A percentile compares a stretch with the other conserved stretches of the same genome.
These are phyloP conservation scores for Colletotrichum falcatum DNA, from an alignment of 2,329 filamentous ascomycete species.

Conservation along the genomic window DNA sequence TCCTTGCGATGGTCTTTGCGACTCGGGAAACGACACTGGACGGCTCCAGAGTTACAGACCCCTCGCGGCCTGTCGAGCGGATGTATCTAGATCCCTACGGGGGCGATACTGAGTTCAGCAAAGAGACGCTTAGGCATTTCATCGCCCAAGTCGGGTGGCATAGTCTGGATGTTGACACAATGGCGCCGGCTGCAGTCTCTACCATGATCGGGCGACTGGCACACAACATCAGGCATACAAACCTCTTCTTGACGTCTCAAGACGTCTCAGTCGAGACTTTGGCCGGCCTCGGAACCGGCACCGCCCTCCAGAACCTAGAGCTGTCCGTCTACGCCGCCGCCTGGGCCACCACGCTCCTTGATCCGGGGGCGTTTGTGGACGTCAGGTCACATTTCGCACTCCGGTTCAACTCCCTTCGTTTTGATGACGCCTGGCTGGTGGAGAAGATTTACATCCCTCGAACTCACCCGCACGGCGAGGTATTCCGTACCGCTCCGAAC, in stretches of 20 bases:
- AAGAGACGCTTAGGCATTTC: slow-evolving; percentile 68
- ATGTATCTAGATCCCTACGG: slow-evolving; percentile 91
- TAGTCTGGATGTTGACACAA: slow-evolving; percentile 60
- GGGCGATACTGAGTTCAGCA: slow-evolving; percentile 73
- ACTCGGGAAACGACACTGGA: slow-evolving; percentile 71
- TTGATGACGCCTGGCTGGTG: slow-evolving; percentile 79
- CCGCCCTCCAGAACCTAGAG: slow-evolving; percentile 68
- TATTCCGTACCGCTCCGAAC: slow-evolving; percentile 28
- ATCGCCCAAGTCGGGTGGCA: slow-evolving; percentile 64
- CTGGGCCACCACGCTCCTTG: slow-evolving; percentile 75
- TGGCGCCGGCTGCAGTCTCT: slow-evolving; percentile 72
- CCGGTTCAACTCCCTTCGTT: slow-evolving; percentile 60
- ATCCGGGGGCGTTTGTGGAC: slow-evolving; percentile 37
- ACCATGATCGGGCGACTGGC: slow-evolving; percentile 81
- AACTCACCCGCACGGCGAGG: slow-evolving; percentile 25
- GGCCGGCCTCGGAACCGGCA: slow-evolving; percentile 44
- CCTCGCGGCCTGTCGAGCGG: slow-evolving; percentile 50
- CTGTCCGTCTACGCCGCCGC: slow-evolving; percentile 77
- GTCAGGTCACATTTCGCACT: slow-evolving; percentile 40
- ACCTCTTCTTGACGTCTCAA: slow-evolving; percentile 51
- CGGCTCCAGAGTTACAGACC: slow-evolving; percentile 52
- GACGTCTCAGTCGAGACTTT: slow-evolving; percentile 37
- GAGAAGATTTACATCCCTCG: slow-evolving; percentile 56
- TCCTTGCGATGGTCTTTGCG: slow-evolving; percentile 81
- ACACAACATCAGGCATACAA: slow-evolving; percentile 72